These are phyloP conservation scores for Choiromyces venosus DNA, from an alignment of 495 filamentous ascomycete species.

Conservation along the genomic window DNA sequence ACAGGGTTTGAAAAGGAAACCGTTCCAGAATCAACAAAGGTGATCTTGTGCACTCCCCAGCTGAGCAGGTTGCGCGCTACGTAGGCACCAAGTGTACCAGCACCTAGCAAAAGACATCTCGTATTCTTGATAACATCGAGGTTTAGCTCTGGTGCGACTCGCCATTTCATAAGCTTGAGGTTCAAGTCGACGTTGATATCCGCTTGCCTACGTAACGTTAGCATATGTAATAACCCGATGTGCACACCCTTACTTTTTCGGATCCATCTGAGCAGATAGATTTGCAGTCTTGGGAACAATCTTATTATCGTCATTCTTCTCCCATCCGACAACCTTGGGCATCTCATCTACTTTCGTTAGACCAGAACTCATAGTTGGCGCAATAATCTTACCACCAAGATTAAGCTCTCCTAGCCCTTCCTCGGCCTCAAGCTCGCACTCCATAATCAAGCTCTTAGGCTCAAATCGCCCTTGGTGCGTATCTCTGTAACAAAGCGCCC, in stretches of 20 bases:
- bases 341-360: conserved; percentile 48
- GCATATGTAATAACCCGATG: conserved; percentile 9
- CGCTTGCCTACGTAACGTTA: conserved; percentile 54
- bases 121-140: conserved; percentile 85
- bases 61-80: conserved; percentile 86
- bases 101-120: conserved; percentile 88
- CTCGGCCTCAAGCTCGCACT: conserved; percentile 51
- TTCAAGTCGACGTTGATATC: conserved; percentile 97
- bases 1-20: conserved; percentile 98
- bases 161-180: conserved; percentile 97
- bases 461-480: conserved; percentile 67
- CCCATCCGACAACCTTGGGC: conserved; percentile 93
- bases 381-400: conserved; percentile 19
- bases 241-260: conserved; percentile 50
- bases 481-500: conserved; percentile 88
- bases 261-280: conserved; percentile 87
- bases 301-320: conserved; percentile 71
- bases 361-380: conserved; percentile 3
- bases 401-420: conserved; percentile 40
- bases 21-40: conserved; percentile 88
- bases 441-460: conserved; percentile 70
- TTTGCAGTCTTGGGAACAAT: conserved; percentile 68
- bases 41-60: conserved; percentile 96
- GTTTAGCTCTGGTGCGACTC: conserved; percentile 79
- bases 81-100: conserved; percentile 89